phyloP scores from a whole-genome alignment of 148 eudicot genomes.

The Polygonum maritimum region DNA sequence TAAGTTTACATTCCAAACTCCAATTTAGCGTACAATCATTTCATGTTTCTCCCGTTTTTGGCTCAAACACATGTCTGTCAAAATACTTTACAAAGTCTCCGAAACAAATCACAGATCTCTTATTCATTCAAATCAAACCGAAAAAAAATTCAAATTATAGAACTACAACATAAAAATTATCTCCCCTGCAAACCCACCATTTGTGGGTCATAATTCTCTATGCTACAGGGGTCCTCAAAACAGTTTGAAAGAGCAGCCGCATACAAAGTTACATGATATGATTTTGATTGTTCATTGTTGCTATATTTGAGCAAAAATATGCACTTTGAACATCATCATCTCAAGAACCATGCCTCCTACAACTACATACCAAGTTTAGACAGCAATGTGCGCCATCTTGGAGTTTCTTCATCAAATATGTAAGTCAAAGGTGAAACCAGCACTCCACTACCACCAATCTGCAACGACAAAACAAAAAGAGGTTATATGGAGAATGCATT shows the following conservation, averaged over 20 bases:
- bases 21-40: no score
- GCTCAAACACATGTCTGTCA: background rate
- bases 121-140: background rate
- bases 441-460: conserved; percentile 97
- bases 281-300: background rate
- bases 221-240: background rate
- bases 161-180: background rate
- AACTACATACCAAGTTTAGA: conserved; percentile 43
- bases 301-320: background rate
- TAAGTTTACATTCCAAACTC: no score
- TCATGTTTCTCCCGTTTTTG: no score
- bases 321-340: background rate
- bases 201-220: background rate
- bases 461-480: background rate
- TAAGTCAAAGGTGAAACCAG: conserved; percentile 80
- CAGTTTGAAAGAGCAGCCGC: background rate
- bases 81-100: background rate
- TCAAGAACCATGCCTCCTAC: background rate
- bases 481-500: background rate
- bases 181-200: background rate
- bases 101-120: background rate
- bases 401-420: conserved; percentile 89
- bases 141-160: background rate
- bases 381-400: conserved; percentile 75
- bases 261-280: background rate